Evolutionary conservation across 2,329 filamentous ascomycete genomes (phyloP), one percentile per base, ranked within the genome.

Genomic region (Catunica adiposa): DNA sequence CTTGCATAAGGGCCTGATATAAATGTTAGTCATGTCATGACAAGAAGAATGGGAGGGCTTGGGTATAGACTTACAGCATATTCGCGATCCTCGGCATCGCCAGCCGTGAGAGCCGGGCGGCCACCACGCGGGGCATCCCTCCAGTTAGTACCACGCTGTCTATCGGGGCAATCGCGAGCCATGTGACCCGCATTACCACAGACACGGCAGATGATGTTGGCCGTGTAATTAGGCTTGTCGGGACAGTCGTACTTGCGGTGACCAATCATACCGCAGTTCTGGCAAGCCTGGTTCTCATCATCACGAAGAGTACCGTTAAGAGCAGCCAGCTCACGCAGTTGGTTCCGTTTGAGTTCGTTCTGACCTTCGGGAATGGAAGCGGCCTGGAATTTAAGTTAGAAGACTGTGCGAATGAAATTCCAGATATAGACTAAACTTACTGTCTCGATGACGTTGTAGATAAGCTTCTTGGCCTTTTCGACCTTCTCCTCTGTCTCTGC

Each of bases 401-500:
- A 62, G 67, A 63, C 51, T 59, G 6, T 15, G 15, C n/a, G n/a
- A n/a, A n/a, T n/a, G n/a, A n/a, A n/a, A n/a, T 15, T n/a, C 29
- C 25, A 1, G 47, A 44, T 20, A n/a, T 3, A 17, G 23, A 51
- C 37, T 17, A 47, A 23, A 79, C 84, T 74, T 76, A 94, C 90
- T 59, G 92, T 98, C 71, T 98, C 92, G 66, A 98, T 97, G 65
- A 98, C 86, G 62, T 97, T 96, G 71, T 98, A 90, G 61, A 98
- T 95, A 60, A 97, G 73, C 71, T 94, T 89, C 76, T 97, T 98
- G 62, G 92, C 92, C 72, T 97, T 98, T 75, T 94, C 94, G 68
- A 98, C 89, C 74, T 98, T 98, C 61, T 98, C 92, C 73, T 98
- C 94, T 38, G 90, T 97, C 66, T 98, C 92, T 66, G 92, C 92